Conservation (phyloP, 148 eudicot species). For the Silene uniflora region DNA sequence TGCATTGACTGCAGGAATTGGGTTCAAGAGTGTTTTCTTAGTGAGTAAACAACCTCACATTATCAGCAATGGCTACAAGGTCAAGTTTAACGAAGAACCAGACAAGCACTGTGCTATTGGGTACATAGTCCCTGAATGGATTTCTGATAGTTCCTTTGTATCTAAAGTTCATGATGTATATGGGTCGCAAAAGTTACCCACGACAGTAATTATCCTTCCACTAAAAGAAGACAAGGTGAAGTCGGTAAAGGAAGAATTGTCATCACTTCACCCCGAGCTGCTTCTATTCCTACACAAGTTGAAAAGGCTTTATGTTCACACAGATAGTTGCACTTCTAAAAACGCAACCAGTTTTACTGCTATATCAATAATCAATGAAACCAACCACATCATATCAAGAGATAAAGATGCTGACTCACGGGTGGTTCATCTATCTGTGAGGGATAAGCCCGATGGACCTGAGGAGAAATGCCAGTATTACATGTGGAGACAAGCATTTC, state of each 20-base stretch:
- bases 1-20: slow-evolving; percentile 32
- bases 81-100: slow-evolving; percentile 42
- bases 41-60: slow-evolving; percentile 37
- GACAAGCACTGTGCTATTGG: slow-evolving; percentile 35
- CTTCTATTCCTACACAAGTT: slow-evolving; percentile 36
- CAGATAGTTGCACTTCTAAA: not conserved
- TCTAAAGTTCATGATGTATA: slow-evolving; percentile 28
- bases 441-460: slow-evolving; percentile 18
- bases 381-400: slow-evolving; percentile 19
- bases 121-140: slow-evolving; percentile 47
- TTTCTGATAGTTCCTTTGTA: slow-evolving; percentile 26
- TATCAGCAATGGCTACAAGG: slow-evolving; percentile 43
- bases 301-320: slow-evolving; percentile 34
- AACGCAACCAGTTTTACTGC: slow-evolving; percentile 20
- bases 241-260: slow-evolving; percentile 37
- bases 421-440: slow-evolving; percentile 33
- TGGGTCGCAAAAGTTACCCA: slow-evolving; percentile 23
- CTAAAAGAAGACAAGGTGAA: slow-evolving; percentile 39
- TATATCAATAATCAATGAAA: slow-evolving; percentile 40
- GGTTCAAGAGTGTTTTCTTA: slow-evolving; percentile 46
- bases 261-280: slow-evolving; percentile 39
- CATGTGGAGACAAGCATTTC: slow-evolving; percentile 41
- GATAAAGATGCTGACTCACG: slow-evolving; percentile 29
- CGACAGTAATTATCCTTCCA: slow-evolving; percentile 42
- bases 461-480: slow-evolving; percentile 38